Evolutionary conservation across 192 early-diverging fungal genomes (phyloP), one percentile per base, ranked within the genome.

Genomic region (Coemansia sp.): DNA sequence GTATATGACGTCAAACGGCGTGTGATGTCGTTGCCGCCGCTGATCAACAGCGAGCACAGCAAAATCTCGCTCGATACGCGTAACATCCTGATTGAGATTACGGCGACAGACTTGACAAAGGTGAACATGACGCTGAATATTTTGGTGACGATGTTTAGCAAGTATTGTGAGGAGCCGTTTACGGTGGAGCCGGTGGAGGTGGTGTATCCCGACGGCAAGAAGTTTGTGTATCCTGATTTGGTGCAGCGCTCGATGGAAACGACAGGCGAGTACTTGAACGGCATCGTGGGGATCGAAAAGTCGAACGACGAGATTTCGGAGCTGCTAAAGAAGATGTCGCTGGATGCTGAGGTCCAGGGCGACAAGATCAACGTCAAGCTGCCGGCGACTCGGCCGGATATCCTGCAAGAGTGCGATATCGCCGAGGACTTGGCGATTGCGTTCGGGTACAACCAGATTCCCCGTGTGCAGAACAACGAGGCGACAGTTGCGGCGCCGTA

Each of bases 401-500:
- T 99, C 52, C 85, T 99, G 59, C 97, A 99, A 64, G 87, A 92
- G 46, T 97, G 95, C 75, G 97, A 99, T 77, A 87, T 99, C 36
- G 95, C 95, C 87, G 97, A 98, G 83, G 96, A 98, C 70, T 92
- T 94, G 52, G 96, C 94, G 15, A 92, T 99, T 61, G 93, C 97
- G 19, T 98, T 92, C 66, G 95, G 95, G 20, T 98, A 93, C 82
- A 95, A 99, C 85, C 93, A 92, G 51, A 89, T 99, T 59, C 84
- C 87, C 5, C 87, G 93, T 56, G 87, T 87, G 22, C 75, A 90
- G 52, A 93, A 93, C 54, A 84, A 84, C 62, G 87, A 86, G 50
- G 86, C 85, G 60, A 98, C 97, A 12, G 86, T 96, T 23, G 95
- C 88, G 49, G 86, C 85, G 71, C 88, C 94, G 59, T 87, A 94